These are phyloP conservation scores for Blepharisma japonicum DNA, from an alignment of 73 alveolate genomes.

Conservation along the genomic window DNA sequence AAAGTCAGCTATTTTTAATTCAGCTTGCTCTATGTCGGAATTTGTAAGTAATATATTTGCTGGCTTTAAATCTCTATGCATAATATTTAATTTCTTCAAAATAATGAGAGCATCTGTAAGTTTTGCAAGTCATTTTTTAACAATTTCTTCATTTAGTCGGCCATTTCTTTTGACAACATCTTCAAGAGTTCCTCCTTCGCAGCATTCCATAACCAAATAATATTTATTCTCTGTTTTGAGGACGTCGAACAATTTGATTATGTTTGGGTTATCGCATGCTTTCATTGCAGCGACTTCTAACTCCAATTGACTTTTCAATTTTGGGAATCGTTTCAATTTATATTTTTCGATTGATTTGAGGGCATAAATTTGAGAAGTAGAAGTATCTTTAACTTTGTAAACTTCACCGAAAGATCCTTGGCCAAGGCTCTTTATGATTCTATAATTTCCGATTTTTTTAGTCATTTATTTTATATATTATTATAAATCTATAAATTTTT, in stretches of 20 bases:
- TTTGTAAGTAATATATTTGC: constrained; percentile 55
- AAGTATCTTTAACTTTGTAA: constrained; percentile 59
- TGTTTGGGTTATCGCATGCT: constrained; percentile 61
- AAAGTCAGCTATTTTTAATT: constrained; percentile 63
- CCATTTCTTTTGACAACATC: constrained; percentile 39
- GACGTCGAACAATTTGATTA: constrained; percentile 63
- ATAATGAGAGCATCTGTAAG: constrained; percentile 57
- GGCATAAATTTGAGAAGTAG: constrained; percentile 59
- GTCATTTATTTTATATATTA: no score
- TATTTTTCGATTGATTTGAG: constrained; percentile 57
- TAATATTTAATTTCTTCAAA: constrained; percentile 48
- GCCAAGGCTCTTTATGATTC: constrained; percentile 58
- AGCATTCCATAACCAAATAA: constrained; percentile 70
- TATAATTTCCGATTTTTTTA: constrained; percentile 48
- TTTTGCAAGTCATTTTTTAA: constrained; percentile 56
- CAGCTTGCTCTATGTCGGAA: constrained; percentile 43
- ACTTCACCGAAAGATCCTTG: constrained; percentile 74
- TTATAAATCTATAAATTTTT: no score
- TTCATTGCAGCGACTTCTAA: constrained; percentile 61
- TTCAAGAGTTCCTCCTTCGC: constrained; percentile 66
- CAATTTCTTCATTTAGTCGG: constrained; percentile 62
- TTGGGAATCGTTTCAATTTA: constrained; percentile 27
- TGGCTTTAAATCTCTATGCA: constrained; percentile 73
- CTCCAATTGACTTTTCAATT: constrained; percentile 42
- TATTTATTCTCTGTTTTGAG: constrained; percentile 59